A percentile compares a stretch with the other conserved stretches of the same genome.
Evolutionary conservation across 2,329 filamentous ascomycete species (phyloP).

Genomic region (Microcyclospora tardicrescens): DNA sequence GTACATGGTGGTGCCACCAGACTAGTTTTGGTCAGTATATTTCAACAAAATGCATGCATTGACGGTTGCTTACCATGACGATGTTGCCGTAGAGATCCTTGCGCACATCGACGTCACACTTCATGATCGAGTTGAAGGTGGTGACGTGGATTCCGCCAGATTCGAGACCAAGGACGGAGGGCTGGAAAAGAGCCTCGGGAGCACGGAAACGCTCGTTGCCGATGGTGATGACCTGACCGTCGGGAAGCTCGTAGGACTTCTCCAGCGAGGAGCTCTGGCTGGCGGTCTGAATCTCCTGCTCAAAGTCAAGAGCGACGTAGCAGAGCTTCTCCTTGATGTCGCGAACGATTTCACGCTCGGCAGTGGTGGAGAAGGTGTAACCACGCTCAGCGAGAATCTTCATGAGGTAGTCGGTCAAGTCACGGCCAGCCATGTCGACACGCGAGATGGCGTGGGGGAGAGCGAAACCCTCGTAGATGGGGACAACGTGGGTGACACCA

Average conservation of each 20-base stretch:
- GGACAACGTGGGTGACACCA: slow-evolving; percentile 99
- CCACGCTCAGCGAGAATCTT: slow-evolving; percentile 99
- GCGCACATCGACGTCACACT: slow-evolving; percentile 99
- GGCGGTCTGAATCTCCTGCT: slow-evolving; percentile 99
- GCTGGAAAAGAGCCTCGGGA: slow-evolving; percentile 99
- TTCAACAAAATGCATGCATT: background rate
- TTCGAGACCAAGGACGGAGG: slow-evolving; percentile 94
- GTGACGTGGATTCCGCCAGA: slow-evolving; percentile 98
- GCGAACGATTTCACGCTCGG: slow-evolving; percentile 99
- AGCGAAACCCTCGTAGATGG: slow-evolving; percentile 99
- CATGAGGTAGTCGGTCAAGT: slow-evolving; percentile 99
- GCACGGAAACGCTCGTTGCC: slow-evolving; percentile 99
- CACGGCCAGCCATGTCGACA: slow-evolving; percentile 99
- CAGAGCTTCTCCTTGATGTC: slow-evolving; percentile 99
- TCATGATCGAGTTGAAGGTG: slow-evolving; percentile 99
- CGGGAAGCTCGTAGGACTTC: slow-evolving; percentile 99
- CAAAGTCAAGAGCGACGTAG: slow-evolving; percentile 99
- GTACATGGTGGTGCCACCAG: slow-evolving; percentile 99
- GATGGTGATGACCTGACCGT: slow-evolving; percentile 99
- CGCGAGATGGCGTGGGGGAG: slow-evolving; percentile 99
- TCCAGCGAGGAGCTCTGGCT: slow-evolving; percentile 97
- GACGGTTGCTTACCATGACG: slow-evolving; percentile 75
- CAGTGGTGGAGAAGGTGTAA: slow-evolving; percentile 99
- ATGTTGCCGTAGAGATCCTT: slow-evolving; percentile 99
- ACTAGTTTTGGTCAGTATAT: slow-evolving; percentile 41